A percentile compares a stretch with the other conserved stretches of the same genome.
Evolutionary conservation across 495 filamentous ascomycete species (phyloP).

Genomic region (Mytilinidion resinicola): DNA sequence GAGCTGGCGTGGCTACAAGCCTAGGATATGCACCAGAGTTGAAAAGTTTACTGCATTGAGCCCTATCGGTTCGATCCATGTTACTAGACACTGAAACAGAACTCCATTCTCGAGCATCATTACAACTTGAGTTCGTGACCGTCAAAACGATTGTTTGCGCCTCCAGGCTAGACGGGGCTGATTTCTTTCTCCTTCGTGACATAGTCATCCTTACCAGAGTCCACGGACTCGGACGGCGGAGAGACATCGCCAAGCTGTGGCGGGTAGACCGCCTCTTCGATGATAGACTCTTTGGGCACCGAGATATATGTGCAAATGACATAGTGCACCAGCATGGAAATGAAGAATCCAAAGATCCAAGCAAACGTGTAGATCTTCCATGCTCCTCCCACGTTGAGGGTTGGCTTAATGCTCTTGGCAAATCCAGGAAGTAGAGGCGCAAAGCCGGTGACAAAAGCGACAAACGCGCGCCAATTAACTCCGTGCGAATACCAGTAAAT

Average conservation of each 20-base stretch:
- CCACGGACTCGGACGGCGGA: conserved; percentile 15
- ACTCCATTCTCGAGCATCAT: not conserved
- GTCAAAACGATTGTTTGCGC: not conserved
- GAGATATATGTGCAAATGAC: conserved; percentile 39
- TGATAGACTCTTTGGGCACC: conserved; percentile 29
- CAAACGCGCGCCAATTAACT: conserved; percentile 39
- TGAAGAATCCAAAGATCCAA: conserved; percentile 37
- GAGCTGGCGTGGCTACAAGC: no score
- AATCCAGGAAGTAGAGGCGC: conserved; percentile 41
- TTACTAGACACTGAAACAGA: not conserved
- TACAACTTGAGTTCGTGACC: not conserved
- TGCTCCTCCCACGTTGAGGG: conserved; percentile 36
- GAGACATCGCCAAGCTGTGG: conserved; percentile 34
- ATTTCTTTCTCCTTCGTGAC: conserved; percentile 7
- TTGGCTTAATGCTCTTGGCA: conserved; percentile 29
- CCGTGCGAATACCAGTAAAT: conserved; percentile 43
- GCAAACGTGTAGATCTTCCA: conserved; percentile 40
- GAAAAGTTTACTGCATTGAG: no score
- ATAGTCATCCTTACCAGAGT: conserved; percentile 1
- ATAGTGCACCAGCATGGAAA: conserved; percentile 35
- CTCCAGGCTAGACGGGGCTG: not conserved
- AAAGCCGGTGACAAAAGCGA: conserved; percentile 39
- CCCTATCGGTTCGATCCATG: no score
- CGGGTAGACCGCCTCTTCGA: conserved; percentile 40
- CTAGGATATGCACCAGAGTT: no score